phyloP scores from a whole-genome alignment of 441 rosid genomes.

The Populus hybrid region DNA sequence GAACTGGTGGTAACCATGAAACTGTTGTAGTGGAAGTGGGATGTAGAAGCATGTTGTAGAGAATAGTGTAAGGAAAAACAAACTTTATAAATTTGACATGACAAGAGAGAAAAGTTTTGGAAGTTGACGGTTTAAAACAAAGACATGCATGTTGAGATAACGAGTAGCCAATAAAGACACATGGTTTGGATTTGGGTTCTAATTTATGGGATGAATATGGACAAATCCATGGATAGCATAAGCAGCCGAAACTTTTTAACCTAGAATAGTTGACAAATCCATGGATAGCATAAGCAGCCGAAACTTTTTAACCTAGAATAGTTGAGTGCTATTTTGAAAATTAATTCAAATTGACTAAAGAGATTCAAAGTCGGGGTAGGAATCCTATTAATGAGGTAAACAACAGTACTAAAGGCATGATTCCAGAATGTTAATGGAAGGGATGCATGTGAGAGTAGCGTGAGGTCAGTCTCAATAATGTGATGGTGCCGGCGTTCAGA shows the following conservation, averaged over 20 bases:
- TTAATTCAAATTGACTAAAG: background rate
- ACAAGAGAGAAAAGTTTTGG: background rate
- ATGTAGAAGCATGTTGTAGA: background rate
- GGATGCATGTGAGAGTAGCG: no score
- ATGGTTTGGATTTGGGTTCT: background rate
- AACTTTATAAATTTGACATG: background rate
- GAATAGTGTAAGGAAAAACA: background rate
- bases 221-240: no score
- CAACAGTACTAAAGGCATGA: background rate
- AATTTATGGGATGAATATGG: background rate
- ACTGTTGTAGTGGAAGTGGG: background rate
- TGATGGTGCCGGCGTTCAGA: no score
- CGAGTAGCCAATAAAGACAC: background rate
- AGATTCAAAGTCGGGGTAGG: background rate
- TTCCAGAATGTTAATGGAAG: background rate
- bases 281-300: no score
- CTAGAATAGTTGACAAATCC: no score
- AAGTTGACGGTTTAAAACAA: background rate
- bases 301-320: background rate
- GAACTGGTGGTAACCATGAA: background rate
- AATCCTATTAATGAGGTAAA: background rate
- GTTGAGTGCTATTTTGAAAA: background rate
- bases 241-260: no score
- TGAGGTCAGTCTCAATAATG: no score
- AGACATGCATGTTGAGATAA: background rate